These are phyloP conservation scores for Pythium vanterpoolii DNA, from an alignment of 352 stramenopile genomes.

Conservation along the genomic window DNA sequence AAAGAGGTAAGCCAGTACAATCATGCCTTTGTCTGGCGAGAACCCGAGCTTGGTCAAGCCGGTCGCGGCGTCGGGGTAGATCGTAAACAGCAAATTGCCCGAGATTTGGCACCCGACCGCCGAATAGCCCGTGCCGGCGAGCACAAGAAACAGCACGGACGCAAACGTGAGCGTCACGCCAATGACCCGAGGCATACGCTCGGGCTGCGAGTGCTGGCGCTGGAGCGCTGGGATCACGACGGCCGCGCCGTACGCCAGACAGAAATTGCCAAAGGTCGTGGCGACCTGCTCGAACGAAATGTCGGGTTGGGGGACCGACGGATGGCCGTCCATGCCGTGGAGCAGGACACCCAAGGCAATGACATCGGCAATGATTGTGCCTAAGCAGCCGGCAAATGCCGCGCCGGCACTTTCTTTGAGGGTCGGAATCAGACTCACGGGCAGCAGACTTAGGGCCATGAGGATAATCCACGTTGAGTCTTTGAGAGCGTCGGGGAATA, in stretches of 20 bases:
- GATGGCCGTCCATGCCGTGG: conserved; percentile 51
- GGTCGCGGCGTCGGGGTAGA: conserved; percentile 37
- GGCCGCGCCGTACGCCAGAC: conserved; percentile 55
- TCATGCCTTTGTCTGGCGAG: conserved; percentile 26
- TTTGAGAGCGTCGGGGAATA: conserved; percentile 49
- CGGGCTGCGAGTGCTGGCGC: conserved; percentile 54
- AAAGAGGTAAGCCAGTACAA: conserved; percentile 35
- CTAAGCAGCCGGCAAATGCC: conserved; percentile 54
- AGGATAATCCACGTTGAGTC: conserved; percentile 58
- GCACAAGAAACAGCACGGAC: conserved; percentile 46
- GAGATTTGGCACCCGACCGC: conserved; percentile 62
- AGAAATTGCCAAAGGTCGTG: conserved; percentile 59
- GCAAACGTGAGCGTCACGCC: conserved; percentile 48
- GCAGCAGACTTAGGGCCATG: conserved; percentile 50
- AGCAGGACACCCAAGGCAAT: conserved; percentile 49
- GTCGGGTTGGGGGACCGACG: conserved; percentile 35
- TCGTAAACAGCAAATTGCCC: conserved; percentile 65
- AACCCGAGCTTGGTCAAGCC: conserved; percentile 31
- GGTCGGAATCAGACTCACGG: conserved; percentile 53
- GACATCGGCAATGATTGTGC: conserved; percentile 55
- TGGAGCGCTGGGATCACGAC: conserved; percentile 64
- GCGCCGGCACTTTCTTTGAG: conserved; percentile 59
- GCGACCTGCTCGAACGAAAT: conserved; percentile 52
- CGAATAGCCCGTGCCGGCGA: conserved; percentile 46
- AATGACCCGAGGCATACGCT: conserved; percentile 61